Conservation (phyloP, 306 rosid species). For the Cicer arietinum region DNA sequence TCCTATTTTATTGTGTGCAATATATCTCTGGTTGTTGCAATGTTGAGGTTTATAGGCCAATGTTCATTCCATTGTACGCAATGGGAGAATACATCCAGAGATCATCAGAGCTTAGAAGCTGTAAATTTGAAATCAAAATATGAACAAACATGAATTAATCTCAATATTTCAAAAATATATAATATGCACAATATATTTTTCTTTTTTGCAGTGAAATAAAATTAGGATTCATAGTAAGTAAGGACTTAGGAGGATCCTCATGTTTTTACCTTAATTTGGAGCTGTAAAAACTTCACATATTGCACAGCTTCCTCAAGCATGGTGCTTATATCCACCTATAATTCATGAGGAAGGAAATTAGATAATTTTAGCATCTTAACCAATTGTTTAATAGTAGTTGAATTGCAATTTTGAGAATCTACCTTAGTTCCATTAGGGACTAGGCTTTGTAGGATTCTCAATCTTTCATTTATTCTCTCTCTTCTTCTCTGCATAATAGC, state of each 20-base stretch:
- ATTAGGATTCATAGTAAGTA: constrained; percentile 8
- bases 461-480: constrained; percentile 91
- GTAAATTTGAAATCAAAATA: constrained; percentile 41
- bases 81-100: constrained; percentile 96
- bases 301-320: constrained; percentile 98
- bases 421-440: constrained; percentile 98
- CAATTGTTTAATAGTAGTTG: neutral
- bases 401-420: constrained; percentile 33
- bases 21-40: constrained; percentile 43
- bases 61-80: constrained; percentile 88
- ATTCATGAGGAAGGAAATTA: constrained; percentile 35
- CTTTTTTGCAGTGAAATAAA: neutral
- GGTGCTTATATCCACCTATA: constrained; percentile 95
- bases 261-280: constrained; percentile 81
- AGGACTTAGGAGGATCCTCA: constrained; percentile 12
- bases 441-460: constrained; percentile 74
- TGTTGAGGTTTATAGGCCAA: constrained; percentile 69
- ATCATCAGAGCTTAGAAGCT: constrained; percentile 91
- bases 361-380: constrained; percentile 22
- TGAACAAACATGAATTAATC: constrained; percentile 4
- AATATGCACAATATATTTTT: neutral
- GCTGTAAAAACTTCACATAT: constrained; percentile 87
- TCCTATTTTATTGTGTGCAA: constrained; percentile 19
- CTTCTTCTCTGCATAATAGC: constrained; percentile 84
- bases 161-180: neutral